These are phyloP conservation scores for Solanum ossicruentum DNA, from an alignment of 257 asterid species.

Conservation along the genomic window DNA sequence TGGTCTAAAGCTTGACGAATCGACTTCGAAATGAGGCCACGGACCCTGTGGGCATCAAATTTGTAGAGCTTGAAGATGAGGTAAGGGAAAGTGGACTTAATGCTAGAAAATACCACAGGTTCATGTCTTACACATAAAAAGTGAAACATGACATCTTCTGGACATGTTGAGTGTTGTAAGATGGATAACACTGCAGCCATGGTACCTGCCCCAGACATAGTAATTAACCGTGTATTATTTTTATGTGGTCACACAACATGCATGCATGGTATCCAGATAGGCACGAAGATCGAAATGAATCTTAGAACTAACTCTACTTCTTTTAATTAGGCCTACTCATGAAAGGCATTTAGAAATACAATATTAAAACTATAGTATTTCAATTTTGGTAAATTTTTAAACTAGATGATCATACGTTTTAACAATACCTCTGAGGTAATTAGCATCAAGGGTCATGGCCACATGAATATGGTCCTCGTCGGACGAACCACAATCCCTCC, in stretches of 20 bases:
- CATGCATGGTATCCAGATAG: neutral
- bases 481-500: conserved; percentile 11
- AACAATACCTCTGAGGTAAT: conserved; percentile 46
- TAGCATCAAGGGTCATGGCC: conserved; percentile 66
- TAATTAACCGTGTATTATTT: neutral
- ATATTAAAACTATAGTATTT: neutral
- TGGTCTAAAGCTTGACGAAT: conserved; percentile 32
- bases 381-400: neutral
- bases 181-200: conserved; percentile 29
- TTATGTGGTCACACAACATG: neutral
- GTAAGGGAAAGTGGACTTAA: conserved; percentile 29
- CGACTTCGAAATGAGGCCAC: conserved; percentile 21
- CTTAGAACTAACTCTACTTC: neutral
- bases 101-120: conserved; percentile 5
- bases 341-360: neutral
- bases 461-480: conserved; percentile 20
- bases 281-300: neutral
- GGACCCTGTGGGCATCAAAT: conserved; percentile 14
- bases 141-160: conserved; percentile 27
- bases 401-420: neutral
- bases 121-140: conserved; percentile 13
- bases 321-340: neutral
- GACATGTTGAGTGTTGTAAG: conserved; percentile 35
- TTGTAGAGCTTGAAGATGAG: conserved; percentile 20
- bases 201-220: conserved; percentile 6